Percentiles rank a stretch among this genome's conserved stretches.
phyloP scores from a whole-genome alignment of 2,329 filamentous ascomycete species.

The Colletotrichum orbiculare region DNA sequence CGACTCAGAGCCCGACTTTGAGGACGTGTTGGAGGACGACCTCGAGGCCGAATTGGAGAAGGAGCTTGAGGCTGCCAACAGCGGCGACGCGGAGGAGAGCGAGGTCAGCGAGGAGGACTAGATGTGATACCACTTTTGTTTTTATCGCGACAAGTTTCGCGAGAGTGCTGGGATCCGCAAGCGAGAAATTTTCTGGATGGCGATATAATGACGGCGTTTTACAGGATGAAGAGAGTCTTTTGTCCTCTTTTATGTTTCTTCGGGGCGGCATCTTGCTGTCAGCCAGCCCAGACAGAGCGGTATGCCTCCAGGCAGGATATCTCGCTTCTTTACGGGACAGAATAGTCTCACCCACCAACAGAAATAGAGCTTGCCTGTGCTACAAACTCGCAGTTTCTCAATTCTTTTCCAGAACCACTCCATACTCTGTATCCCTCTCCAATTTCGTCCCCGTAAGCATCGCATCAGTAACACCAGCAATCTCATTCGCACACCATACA shows the following conservation, averaged over 20 bases:
- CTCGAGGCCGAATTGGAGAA: slow-evolving; percentile 69
- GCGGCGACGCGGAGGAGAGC: slow-evolving; percentile 67
- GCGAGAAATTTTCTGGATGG: not conserved
- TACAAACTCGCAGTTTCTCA: not conserved
- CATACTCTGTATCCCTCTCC: slow-evolving; percentile 9
- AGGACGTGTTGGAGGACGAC: slow-evolving; percentile 60
- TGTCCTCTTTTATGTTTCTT: not conserved
- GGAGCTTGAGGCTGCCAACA: slow-evolving; percentile 54
- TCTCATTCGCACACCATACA: slow-evolving; percentile 55
- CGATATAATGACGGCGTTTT: slow-evolving; percentile 32
- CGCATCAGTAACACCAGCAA: slow-evolving; percentile 59
- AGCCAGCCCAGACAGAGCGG: slow-evolving; percentile 9
- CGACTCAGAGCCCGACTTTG: slow-evolving; percentile 44
- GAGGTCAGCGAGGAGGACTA: slow-evolving; percentile 76
- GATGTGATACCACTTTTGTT: not conserved
- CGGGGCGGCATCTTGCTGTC: slow-evolving; percentile 2
- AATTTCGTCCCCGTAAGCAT: slow-evolving; percentile 41
- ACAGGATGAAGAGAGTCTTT: slow-evolving; percentile 24
- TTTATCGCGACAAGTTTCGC: not conserved
- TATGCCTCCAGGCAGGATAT: slow-evolving; percentile 27
- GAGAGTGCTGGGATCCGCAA: not conserved
- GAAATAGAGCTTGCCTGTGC: no score
- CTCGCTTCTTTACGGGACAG: not conserved
- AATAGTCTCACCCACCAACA: no score
- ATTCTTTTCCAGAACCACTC: not conserved